Base-by-base conservation (phyloP, 2,329 filamentous ascomycete species). In the Pseudogymnoascus sp. region DNA sequence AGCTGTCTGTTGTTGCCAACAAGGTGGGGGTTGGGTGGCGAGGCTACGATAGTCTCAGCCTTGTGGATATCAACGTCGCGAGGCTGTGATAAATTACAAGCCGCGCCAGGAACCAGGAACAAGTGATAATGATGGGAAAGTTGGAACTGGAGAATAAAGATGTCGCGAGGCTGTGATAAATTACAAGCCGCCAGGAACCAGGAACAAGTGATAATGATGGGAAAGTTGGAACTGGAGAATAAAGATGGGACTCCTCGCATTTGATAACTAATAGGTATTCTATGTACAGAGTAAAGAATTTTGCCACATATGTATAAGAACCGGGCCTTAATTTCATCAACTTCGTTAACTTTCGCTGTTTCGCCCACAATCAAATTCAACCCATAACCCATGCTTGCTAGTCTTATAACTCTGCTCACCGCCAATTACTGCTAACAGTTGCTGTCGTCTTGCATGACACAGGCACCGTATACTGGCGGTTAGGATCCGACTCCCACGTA, bases 401-500 rank as follows among this genome's bases (percentile, higher is more conserved):
- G 11, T 7, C 14, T 21, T 14, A 2, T 21, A 19, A 14, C n/a
- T 5, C n/a, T 29, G n/a, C 16, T 55, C 29, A 64, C 45, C 63
- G 59, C 67, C 67, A 69, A 31, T 29, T 61, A 31, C 64, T 61
- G 7, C 38, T 60, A 12, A 68, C 65, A n/a, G 37, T 64, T 16
- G 60, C 64, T 8, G 65, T 63, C n/a, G 62, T 65, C 11, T 60
- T 59, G 33, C 66, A 66, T 2, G 59, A 21, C 0, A 35, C 21
- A 6, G 66, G 66, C 6, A 68, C 66, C 12, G 67, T 68, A 35
- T 66, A 67, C 14, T 52, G 61, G 26, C 63, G 63, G 31, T 68
- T 67, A 2, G 66, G 66, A 61, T 66, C 86, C 59, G 75, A 77
- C 74, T 91, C 87, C 87, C 87, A 90, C 1, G 73, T 77, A 14